A percentile compares a stretch with the other conserved stretches of the same genome.
These are phyloP conservation scores for Hyaloscypha hepaticicola DNA, from an alignment of 495 filamentous ascomycete genomes.

Conservation along the genomic window DNA sequence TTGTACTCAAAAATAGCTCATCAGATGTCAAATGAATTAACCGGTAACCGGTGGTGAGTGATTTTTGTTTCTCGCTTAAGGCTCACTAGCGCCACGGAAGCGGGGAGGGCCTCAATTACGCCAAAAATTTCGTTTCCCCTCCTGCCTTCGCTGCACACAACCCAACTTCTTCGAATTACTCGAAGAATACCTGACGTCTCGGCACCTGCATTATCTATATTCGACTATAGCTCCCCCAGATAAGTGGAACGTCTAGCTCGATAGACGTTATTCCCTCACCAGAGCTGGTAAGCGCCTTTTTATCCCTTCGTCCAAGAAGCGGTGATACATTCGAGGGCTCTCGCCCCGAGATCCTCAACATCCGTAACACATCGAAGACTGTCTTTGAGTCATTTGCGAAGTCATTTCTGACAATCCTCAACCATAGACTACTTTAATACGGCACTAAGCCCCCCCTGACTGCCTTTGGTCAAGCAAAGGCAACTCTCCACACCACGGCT, in stretches of 20 bases:
- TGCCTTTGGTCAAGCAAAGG: conserved; percentile 56
- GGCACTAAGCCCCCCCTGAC: conserved; percentile 14
- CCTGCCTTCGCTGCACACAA: background rate
- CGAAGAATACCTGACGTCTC: background rate
- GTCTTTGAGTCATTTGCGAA: background rate
- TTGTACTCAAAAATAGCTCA: background rate
- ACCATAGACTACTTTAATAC: conserved; percentile 11
- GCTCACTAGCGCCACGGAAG: background rate
- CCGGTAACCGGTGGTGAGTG: background rate
- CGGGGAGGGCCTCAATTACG: background rate
- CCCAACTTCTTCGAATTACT: background rate
- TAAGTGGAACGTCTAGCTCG: background rate
- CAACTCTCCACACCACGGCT: conserved; percentile 66
- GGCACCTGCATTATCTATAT: background rate
- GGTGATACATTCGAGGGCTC: background rate
- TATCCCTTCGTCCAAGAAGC: background rate
- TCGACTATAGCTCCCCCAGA: background rate
- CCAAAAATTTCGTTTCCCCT: conserved; percentile 1
- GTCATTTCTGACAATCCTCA: background rate
- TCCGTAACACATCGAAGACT: background rate
- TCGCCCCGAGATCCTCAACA: background rate
- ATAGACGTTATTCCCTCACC: conserved; percentile 3
- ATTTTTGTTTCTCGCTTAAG: background rate
- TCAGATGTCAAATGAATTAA: background rate
- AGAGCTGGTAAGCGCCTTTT: background rate